A percentile compares a stretch with the other conserved stretches of the same genome.
Evolutionary conservation across 306 rosid species (phyloP).

Genomic region (Fragaria ananassa): DNA sequence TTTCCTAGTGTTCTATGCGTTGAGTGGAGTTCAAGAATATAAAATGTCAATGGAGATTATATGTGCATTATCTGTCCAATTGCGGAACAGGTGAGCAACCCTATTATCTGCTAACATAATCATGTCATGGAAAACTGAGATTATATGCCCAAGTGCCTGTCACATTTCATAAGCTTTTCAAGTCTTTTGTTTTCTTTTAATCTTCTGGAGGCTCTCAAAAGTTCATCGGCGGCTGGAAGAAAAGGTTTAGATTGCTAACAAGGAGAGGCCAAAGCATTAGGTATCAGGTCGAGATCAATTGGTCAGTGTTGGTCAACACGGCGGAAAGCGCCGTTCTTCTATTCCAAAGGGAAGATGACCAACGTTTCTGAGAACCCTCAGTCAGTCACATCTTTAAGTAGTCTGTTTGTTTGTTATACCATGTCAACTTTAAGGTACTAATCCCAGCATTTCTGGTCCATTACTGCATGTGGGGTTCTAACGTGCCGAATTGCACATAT

Average conservation of each 20-base stretch:
- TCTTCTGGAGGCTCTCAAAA: neutral
- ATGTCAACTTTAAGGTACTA: neutral
- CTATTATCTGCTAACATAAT: neutral
- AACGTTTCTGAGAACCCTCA: neutral
- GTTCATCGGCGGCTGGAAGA: neutral
- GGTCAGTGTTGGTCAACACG: neutral
- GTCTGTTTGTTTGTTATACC: neutral
- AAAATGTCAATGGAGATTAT: neutral
- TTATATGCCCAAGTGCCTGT: neutral
- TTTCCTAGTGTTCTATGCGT: conserved; percentile 6
- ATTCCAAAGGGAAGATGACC: neutral
- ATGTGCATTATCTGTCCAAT: neutral
- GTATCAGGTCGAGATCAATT: neutral
- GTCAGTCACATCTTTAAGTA: neutral
- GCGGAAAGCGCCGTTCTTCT: neutral
- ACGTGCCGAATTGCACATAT: neutral
- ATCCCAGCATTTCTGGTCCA: neutral
- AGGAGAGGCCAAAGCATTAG: neutral
- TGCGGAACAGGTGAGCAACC: conserved; percentile 31
- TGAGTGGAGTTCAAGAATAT: conserved; percentile 8
- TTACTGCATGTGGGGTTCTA: neutral
- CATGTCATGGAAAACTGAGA: neutral
- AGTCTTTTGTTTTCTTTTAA: conserved; percentile 1
- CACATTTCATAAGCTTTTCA: neutral
- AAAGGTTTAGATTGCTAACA: neutral